Evolutionary conservation across 2,329 filamentous ascomycete species (phyloP), one percentile per base, ranked within the genome.

Genomic region (Fonsecaea pedrosoi): DNA sequence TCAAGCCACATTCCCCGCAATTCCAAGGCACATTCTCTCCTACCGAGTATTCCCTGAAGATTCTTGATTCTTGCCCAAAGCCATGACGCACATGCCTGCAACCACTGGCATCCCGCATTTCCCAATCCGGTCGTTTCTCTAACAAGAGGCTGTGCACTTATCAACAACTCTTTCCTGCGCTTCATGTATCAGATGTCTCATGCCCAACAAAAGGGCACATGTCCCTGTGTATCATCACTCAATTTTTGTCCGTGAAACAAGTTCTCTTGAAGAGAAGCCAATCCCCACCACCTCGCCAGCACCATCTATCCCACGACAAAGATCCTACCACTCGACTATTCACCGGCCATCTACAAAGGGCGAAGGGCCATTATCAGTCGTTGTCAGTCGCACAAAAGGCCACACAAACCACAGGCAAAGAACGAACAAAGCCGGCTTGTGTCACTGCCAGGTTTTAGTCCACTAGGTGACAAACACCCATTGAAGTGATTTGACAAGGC

Each of bases 1-100:
- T 50, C 45, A 25, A 50, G 45, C 45, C 45, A 50, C 45, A 50
- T 50, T 21, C 45, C 42, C 59, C 59, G 45, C 59, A 61, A 38
- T 25, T 37, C 35, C 58, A 60, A 50, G 58, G 30, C 10, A 60
- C 32, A 30, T 45, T 40, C 57, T 48, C 21, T 21, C 21, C 21
- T 21, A 21, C 21, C 21, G 21, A 21, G 21, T 21, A 21, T 1
- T 25, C 25, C 25, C 25, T 25, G 25, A 25, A 25, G 25, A 25
- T 25, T 25, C 25, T 25, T 60, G 38, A 50, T 42, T 18, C 40
- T 42, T 45, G 57, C 38, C 50, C 10, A 25, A 25, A 18, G 35
- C 35, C 15, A 58, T 42, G 37, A 37, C 56, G 38, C 35, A 61
- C 42, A 54, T 61, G 32, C 59, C 10, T 25, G 25, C 25, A 25